Evolutionary conservation across 2,329 filamentous ascomycete species (phyloP), one percentile per base, ranked within the genome.

Genomic region (Ophiobolus disseminans): DNA sequence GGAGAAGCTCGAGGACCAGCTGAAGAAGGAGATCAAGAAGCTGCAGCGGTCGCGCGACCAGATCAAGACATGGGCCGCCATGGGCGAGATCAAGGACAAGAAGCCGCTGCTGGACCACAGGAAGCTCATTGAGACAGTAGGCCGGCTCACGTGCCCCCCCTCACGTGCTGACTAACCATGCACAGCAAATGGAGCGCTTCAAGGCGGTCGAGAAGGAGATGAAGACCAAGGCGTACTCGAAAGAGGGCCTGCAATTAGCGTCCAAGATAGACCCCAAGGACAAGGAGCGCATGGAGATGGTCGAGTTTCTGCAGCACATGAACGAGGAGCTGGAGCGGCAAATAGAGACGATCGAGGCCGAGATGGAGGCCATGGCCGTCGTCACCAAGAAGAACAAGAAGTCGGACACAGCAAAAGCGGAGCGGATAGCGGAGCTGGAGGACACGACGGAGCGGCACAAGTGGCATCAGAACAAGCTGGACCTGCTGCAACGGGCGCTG

Each of bases 161-260:
- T 37, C 53, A 44, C 57, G 49, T 40, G 50, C 48, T 45, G 57
- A 59, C 73, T 75, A 61, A 75, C 63, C 43, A 38, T 50, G 50
- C 77, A 74, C 77, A 94, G 90, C 88, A 93, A 89, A 99, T 99
- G 94, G 94, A 99, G 78, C 91, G 91, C 68, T 99, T 99, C 84
- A 99, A 99, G 80, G 93, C 92, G n/a, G 94, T 99, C 43, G 94
- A 99, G 76, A 99, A 99, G 81, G 94, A 96, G 69, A 97, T 99
- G 94, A 99, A 99, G 82, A 99, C 94, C 48, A 99, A 99, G 76
- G 94, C 94, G 53, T 99, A 96, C 77, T 97, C 94, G 55, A 97
- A 99, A 80, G 94, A 97, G 76, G 94, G 94, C 35, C 79, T 99
- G 58, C 94, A 90, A 57, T 90, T 93, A 42, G 91, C 91, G 20